Percentiles rank a stretch among this genome's conserved stretches.
phyloP scores from a whole-genome alignment of 164 flowering plant species.

The Santalum album region DNA sequence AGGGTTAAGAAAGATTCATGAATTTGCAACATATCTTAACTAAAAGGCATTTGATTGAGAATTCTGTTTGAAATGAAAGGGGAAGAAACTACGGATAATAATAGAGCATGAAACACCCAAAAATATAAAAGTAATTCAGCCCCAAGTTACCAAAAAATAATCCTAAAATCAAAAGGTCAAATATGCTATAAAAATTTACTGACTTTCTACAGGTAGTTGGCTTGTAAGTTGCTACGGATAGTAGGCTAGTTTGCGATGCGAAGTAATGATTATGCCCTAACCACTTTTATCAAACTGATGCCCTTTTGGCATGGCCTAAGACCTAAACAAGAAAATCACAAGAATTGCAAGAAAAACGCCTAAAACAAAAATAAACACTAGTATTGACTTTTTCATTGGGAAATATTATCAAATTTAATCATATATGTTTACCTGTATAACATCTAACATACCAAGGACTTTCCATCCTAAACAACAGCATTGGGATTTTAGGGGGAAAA shows the following conservation, averaged over 20 bases:
- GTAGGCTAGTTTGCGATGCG: constrained; percentile 89
- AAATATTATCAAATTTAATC: background rate
- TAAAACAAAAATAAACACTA: background rate
- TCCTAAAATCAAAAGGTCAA: background rate
- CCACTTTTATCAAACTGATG: constrained; percentile 99
- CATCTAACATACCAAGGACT: constrained; percentile 99
- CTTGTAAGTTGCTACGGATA: constrained; percentile 79
- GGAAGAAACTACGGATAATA: no score
- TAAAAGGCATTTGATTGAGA: no score
- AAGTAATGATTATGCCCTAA: constrained; percentile 93
- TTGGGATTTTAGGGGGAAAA: background rate
- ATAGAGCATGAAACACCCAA: no score
- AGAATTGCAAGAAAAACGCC: background rate
- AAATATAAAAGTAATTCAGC: no score
- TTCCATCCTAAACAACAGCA: constrained; percentile 64
- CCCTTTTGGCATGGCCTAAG: constrained; percentile 98
- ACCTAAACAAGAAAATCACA: constrained; percentile 36
- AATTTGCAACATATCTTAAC: no score
- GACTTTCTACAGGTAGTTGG: constrained; percentile 99
- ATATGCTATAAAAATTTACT: constrained; percentile 31
- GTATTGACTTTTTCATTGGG: no score
- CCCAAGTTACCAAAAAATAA: background rate
- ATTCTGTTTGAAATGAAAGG: no score
- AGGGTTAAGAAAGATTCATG: no score
- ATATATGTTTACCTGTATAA: constrained; percentile 71